A percentile compares a stretch with the other conserved stretches of the same genome.
These are phyloP conservation scores for Paecilomyces sp. DNA, from an alignment of 2,329 filamentous ascomycete species.

Conservation along the genomic window DNA sequence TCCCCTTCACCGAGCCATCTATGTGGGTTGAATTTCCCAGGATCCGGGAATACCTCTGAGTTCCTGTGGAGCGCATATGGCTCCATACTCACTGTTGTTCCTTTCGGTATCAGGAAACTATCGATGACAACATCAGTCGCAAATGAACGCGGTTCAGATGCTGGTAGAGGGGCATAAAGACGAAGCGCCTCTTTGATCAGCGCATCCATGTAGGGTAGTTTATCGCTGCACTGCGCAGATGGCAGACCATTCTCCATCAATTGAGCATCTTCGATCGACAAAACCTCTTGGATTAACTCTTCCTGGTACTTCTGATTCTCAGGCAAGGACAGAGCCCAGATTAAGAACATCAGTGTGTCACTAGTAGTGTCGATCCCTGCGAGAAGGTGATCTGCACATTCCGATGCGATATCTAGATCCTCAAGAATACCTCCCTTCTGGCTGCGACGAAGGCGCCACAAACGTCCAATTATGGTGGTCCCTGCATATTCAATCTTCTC, in stretches of 20 bases:
- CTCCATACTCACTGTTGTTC: conserved; percentile 25
- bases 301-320: conserved; percentile 38
- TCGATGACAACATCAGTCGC: conserved; percentile 24
- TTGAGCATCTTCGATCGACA: conserved; percentile 13
- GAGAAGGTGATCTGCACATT: conserved; percentile 47
- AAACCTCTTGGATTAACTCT: conserved; percentile 38
- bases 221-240: conserved; percentile 28
- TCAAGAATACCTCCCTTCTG: conserved; percentile 22
- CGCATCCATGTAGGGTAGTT: conserved; percentile 40
- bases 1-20: conserved; percentile 18
- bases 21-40: conserved; percentile 22
- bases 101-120: conserved; percentile 22
- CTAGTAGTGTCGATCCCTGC: conserved; percentile 50
- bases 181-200: conserved; percentile 46
- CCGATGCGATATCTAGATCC: conserved; percentile 45
- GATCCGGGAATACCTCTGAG: conserved; percentile 19
- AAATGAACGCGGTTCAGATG: conserved; percentile 39
- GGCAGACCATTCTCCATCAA: conserved; percentile 24
- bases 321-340: conserved; percentile 44
- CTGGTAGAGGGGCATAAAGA: conserved; percentile 44
- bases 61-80: conserved; percentile 29
- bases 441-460: conserved; percentile 28
- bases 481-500: conserved; percentile 11
- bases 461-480: conserved; percentile 27
- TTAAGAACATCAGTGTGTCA: conserved; percentile 45